These are phyloP conservation scores for Lactarius sp. DNA, from an alignment of 768 basidiomycete genomes.

Conservation along the genomic window DNA sequence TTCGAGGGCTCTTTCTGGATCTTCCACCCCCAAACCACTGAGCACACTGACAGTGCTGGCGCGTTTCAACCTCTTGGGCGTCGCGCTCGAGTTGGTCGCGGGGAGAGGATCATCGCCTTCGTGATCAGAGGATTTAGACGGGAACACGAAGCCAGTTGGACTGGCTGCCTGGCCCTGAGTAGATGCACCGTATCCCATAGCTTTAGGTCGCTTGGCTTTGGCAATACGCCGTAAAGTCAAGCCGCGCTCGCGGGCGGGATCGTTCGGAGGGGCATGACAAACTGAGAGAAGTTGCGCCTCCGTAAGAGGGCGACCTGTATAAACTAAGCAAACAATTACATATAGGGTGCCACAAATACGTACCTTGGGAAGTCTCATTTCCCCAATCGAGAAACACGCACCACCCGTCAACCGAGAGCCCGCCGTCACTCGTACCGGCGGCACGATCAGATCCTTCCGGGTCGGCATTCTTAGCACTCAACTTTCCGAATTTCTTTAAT, in stretches of 20 bases:
- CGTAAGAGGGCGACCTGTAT: constrained; percentile 64
- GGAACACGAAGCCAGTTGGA: constrained; percentile 35
- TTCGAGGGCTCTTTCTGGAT: constrained; percentile 64
- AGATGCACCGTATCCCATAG: constrained; percentile 39
- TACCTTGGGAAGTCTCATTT: constrained; percentile 48
- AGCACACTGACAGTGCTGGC: constrained; percentile 94
- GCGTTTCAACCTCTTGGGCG: constrained; percentile 78
- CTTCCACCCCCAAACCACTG: constrained; percentile 85
- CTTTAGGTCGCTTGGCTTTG: constrained; percentile 39
- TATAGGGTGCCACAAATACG: constrained; percentile 28
- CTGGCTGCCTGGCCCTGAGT: constrained; percentile 27
- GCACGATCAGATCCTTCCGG: constrained; percentile 46
- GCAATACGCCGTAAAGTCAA: constrained; percentile 63
- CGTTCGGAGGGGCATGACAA: constrained; percentile 76
- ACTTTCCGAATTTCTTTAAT: constrained; percentile 84
- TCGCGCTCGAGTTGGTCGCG: too few species aligned
- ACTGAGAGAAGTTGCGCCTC: constrained; percentile 77
- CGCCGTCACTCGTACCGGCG: constrained; percentile 67
- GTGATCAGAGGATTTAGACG: constrained; percentile 32
- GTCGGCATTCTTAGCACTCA: constrained; percentile 41
- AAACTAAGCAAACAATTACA: constrained; percentile 6
- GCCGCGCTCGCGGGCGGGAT: constrained; percentile 74
- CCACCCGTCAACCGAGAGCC: constrained; percentile 85
- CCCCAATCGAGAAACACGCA: constrained; percentile 70
- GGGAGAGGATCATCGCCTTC: too few species aligned